Base-by-base conservation (phyloP, 2,329 filamentous ascomycete genomes). In the Phaeosphaeria sp. region DNA sequence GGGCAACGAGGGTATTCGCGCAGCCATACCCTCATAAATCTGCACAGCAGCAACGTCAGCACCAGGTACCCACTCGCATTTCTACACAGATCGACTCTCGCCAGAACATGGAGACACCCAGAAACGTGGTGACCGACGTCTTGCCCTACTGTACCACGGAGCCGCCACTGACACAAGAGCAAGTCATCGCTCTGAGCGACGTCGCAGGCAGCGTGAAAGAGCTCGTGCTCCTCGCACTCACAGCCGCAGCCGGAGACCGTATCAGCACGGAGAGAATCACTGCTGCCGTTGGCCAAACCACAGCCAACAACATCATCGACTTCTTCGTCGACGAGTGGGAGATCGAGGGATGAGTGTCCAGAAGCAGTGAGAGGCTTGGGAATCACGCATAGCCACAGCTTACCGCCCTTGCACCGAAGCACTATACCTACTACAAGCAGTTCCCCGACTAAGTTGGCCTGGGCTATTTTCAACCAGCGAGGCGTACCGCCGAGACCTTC, bases 301-400 rank as follows among this genome's bases (percentile, higher is more conserved):
- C 46, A 24, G 62, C 69, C 17, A 22, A 27, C 7, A 60, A 63
- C 15, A 59, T 77, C 36, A 59, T 66, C 1, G 71, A 75, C 18
- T 78, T 77, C 57, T 77, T 73, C 47, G 47, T 24, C 7, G 70
- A 72, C 2, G 75, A 78, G 58, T 77, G 67, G 63, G 69, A 72
- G 53, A 43, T 72, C 15, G 57, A 65, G 24, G 59, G 40, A 47
- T 27, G 45, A 13, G 24, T 9, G 4, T 5, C 43, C 1, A 1
- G 24, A 8, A 24, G 11, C 15, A 13, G 15, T 13, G 6, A 9
- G 6, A 4, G 25, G 20, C 13, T n/a, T 15, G 17, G 18, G 42
- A 15, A 42, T 8, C 8, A 52, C 8, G 11, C 13, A 46, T 15
- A 3, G 15, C 18, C 36, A 36, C 42, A 53, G 8, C 27, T 25